A percentile compares a stretch with the other conserved stretches of the same genome.
Evolutionary conservation across 768 basidiomycete species (phyloP).

Genomic region (Suillus subalutaceus): DNA sequence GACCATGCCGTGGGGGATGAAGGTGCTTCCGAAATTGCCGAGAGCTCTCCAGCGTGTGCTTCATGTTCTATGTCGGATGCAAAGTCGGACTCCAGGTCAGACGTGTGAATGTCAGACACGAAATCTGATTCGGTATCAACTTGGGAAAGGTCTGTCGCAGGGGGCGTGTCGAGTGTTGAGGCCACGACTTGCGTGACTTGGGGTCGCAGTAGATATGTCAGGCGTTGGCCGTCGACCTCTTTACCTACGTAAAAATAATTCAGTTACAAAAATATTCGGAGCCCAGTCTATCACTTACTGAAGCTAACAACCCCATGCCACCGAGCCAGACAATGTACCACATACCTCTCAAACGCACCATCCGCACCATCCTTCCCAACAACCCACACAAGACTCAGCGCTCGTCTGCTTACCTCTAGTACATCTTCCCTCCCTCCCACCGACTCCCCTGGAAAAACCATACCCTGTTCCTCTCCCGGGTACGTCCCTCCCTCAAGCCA

Average conservation of each 20-base stretch:
- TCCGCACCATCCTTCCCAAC: conserved; percentile 41
- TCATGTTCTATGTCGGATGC: conserved; percentile 28
- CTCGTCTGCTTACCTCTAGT: conserved; percentile 66
- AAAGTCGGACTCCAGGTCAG: conserved; percentile 43
- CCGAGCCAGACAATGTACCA: conserved; percentile 81
- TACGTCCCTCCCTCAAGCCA: conserved; percentile 71
- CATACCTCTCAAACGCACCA: conserved; percentile 76
- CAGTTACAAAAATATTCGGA: neutral
- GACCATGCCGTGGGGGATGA: conserved; percentile 42
- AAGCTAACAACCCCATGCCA: conserved; percentile 82
- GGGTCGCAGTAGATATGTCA: conserved; percentile 82
- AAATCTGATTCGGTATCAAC: conserved; percentile 54
- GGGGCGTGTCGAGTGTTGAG: conserved; percentile 65
- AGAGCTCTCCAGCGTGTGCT: conserved; percentile 20
- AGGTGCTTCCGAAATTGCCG: conserved; percentile 32
- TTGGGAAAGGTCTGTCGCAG: conserved; percentile 65
- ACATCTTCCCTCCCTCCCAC: conserved; percentile 58
- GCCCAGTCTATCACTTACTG: conserved; percentile 50
- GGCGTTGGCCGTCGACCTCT: conserved; percentile 54
- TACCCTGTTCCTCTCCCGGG: conserved; percentile 49
- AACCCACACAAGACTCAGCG: conserved; percentile 73
- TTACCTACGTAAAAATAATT: conserved; percentile 36
- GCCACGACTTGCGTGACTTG: conserved; percentile 62
- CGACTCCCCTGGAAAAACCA: conserved; percentile 42
- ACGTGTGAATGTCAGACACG: conserved; percentile 53